A percentile compares a stretch with the other conserved stretches of the same genome.
These are phyloP conservation scores for Hypoxylon perforatum DNA, from an alignment of 495 filamentous ascomycete species.

Conservation along the genomic window DNA sequence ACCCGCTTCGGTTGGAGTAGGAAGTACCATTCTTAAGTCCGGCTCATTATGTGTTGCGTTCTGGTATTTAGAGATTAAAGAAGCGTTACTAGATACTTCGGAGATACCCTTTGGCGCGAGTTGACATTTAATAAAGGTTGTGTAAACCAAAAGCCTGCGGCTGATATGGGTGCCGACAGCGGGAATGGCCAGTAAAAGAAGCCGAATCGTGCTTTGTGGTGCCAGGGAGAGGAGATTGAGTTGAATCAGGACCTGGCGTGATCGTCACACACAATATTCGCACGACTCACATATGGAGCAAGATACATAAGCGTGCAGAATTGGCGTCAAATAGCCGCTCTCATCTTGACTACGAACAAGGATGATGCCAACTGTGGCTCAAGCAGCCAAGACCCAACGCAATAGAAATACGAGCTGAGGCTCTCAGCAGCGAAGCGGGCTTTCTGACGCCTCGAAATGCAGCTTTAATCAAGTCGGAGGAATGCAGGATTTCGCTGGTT, in stretches of 20 bases:
- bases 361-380: constrained; percentile 29
- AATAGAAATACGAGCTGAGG: constrained; percentile 43
- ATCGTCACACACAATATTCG: constrained; percentile 18
- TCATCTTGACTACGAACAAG: constrained; percentile 19
- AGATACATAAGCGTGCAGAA: constrained; percentile 37
- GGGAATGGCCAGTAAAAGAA: constrained; percentile 8
- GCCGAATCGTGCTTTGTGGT: constrained; percentile 12
- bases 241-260: constrained; percentile 29
- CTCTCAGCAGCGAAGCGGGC: constrained; percentile 22
- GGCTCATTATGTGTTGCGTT: constrained; percentile 9
- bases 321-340: constrained; percentile 37
- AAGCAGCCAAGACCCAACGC: constrained; percentile 30
- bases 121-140: constrained; percentile 15
- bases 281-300: constrained; percentile 16
- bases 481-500: constrained; percentile 32
- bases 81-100: constrained; percentile 9
- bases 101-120: constrained; percentile 22
- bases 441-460: constrained; percentile 24
- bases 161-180: background rate
- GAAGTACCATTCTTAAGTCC: background rate
- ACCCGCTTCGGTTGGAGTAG: constrained; percentile 11
- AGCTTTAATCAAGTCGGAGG: constrained; percentile 22
- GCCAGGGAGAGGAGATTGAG: constrained; percentile 11
- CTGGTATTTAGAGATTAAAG: constrained; percentile 5
- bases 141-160: constrained; percentile 4